Evolutionary conservation across 2,329 filamentous ascomycete genomes (phyloP).

Genomic region (Emericellopsis cladophorae): DNA sequence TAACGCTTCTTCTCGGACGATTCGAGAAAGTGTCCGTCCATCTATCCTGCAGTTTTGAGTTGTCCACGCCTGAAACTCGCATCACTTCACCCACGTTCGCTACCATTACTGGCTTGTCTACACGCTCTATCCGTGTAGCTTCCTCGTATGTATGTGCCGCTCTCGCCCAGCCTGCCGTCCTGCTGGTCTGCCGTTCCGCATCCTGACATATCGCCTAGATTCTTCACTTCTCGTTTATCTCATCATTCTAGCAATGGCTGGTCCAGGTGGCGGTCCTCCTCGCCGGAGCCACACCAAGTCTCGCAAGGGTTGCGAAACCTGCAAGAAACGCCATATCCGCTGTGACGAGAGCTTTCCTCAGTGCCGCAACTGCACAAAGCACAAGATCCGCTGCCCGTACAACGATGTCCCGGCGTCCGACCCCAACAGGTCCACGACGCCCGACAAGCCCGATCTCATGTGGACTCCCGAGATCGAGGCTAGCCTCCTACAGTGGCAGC

Average conservation of each 20-base stretch:
- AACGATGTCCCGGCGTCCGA: conserved; percentile 67
- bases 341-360: conserved; percentile 97
- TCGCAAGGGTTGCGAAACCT: conserved; percentile 94
- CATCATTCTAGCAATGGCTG: conserved; percentile 54
- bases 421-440: conserved; percentile 45
- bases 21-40: too few relatives aligned
- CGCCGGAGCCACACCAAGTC: conserved; percentile 91
- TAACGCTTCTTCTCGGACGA: not conserved
- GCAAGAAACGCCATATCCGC: conserved; percentile 92
- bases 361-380: conserved; percentile 98
- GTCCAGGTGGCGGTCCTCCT: conserved; percentile 88
- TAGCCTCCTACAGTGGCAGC: conserved; percentile 71
- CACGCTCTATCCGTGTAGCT: too few relatives aligned
- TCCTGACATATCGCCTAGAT: too few relatives aligned
- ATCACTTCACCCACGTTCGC: too few relatives aligned
- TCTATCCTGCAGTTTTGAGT: too few relatives aligned
- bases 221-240: conserved; percentile 3
- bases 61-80: too few relatives aligned
- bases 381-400: conserved; percentile 97
- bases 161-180: too few relatives aligned
- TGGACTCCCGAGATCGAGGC: conserved; percentile 80
- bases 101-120: conserved; percentile 5
- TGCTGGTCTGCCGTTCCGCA: too few relatives aligned
- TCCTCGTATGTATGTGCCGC: too few relatives aligned
- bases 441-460: conserved; percentile 58